Percentiles rank a stretch among this genome's conserved stretches.
Conservation (phyloP, 2,329 filamentous ascomycete genomes). For the Colletotrichum magnum region DNA sequence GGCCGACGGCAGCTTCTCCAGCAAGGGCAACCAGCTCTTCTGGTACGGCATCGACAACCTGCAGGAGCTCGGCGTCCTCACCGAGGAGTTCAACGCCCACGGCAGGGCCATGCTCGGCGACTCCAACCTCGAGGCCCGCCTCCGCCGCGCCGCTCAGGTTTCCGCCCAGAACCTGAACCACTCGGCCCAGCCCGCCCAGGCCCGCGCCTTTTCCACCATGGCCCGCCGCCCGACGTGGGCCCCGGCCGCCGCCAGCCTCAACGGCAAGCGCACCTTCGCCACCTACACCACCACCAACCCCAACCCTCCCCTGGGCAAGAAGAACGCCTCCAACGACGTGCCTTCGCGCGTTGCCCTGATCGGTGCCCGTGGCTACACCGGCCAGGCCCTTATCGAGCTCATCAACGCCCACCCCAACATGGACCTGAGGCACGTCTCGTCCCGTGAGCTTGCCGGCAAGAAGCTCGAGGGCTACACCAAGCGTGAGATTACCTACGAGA, state of each 20-base stretch:
- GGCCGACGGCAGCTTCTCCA: constrained; percentile 90
- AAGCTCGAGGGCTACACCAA: constrained; percentile 92
- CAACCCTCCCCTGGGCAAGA: constrained; percentile 89
- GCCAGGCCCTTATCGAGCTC: constrained; percentile 89
- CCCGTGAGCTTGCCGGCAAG: constrained; percentile 90
- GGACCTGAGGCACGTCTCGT: constrained; percentile 92
- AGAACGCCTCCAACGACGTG: constrained; percentile 81
- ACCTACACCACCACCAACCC: constrained; percentile 76
- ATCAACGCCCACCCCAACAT: constrained; percentile 91
- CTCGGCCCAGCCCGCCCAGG: constrained; percentile 41
- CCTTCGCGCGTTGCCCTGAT: constrained; percentile 89
- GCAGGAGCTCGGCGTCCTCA: constrained; percentile 85
- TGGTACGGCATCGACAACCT: constrained; percentile 92
- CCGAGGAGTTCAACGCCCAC: constrained; percentile 87
- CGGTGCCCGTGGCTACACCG: constrained; percentile 93
- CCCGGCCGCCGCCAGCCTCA: constrained; percentile 38
- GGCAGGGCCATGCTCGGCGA: constrained; percentile 91
- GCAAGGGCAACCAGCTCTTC: constrained; percentile 91
- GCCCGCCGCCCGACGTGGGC: constrained; percentile 54
- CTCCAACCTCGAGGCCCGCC: constrained; percentile 88
- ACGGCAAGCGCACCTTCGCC: constrained; percentile 49
- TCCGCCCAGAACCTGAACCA: constrained; percentile 68
- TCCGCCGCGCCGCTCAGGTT: constrained; percentile 82
- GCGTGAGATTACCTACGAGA: constrained; percentile 93
- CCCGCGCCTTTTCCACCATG: constrained; percentile 76